These are phyloP conservation scores for Berkeleyomyces basicola DNA, from an alignment of 2,329 filamentous ascomycete species.

Conservation along the genomic window DNA sequence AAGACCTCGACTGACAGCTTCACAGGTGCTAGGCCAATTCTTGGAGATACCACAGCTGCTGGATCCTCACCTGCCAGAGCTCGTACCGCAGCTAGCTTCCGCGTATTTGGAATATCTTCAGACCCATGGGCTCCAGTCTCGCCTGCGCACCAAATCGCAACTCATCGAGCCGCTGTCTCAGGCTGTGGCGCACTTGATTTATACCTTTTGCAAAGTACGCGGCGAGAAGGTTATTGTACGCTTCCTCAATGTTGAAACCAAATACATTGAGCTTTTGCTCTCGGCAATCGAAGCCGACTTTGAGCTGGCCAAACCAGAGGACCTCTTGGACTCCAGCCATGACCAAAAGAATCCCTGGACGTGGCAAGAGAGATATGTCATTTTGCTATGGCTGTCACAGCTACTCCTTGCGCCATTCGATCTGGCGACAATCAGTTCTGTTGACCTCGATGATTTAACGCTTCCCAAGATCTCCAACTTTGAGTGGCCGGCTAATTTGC, in stretches of 20 bases:
- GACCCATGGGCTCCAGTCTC: conserved; percentile 24
- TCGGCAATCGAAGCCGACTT: conserved; percentile 51
- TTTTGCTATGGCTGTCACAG: conserved; percentile 76
- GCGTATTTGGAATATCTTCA: conserved; percentile 56
- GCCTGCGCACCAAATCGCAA: conserved; percentile 21
- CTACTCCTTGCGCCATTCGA: conserved; percentile 79
- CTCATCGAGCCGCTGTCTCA: conserved; percentile 41
- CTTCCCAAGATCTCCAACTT: conserved; percentile 31
- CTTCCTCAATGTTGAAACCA: conserved; percentile 81
- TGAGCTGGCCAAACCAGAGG: conserved; percentile 5
- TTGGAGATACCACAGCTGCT: conserved; percentile 91
- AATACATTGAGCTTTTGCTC: conserved; percentile 66
- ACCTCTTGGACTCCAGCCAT: not conserved
- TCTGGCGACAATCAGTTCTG: conserved; percentile 63
- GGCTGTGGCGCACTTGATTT: conserved; percentile 65
- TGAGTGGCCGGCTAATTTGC: conserved; percentile 41
- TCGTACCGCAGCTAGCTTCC: conserved; percentile 58
- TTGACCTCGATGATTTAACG: conserved; percentile 31
- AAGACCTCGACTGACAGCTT: not conserved
- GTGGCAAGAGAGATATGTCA: conserved; percentile 83
- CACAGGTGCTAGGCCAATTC: conserved; percentile 59
- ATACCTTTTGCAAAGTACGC: conserved; percentile 84
- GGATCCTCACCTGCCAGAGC: conserved; percentile 61
- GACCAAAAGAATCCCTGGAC: conserved; percentile 28
- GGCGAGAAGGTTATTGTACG: conserved; percentile 84